Conservation (phyloP, 2,329 filamentous ascomycete species). For the Monilinia laxa region DNA sequence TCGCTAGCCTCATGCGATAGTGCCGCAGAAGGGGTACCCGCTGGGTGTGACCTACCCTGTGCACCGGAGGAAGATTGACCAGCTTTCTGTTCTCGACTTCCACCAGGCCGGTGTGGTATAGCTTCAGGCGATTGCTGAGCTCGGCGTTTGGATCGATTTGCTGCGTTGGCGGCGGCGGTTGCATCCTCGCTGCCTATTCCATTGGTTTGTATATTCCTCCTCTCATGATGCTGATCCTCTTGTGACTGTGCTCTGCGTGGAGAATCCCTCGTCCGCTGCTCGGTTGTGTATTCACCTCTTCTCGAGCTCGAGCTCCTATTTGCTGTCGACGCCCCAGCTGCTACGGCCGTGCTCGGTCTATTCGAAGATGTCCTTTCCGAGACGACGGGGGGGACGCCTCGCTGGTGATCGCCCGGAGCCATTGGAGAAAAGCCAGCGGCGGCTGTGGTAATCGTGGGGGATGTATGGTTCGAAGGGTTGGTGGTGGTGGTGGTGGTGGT, state of each 20-base stretch:
- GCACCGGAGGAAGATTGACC: slow-evolving; percentile 41
- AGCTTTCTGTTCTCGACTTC: slow-evolving; percentile 44
- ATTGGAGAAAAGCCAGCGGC: slow-evolving; percentile 39
- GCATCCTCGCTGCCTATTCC: slow-evolving; percentile 41
- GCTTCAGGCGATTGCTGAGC: slow-evolving; percentile 48
- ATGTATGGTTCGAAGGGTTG: slow-evolving; percentile 39
- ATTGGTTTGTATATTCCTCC: slow-evolving; percentile 45
- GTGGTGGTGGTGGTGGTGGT: slow-evolving; percentile 43
- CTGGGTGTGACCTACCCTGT: slow-evolving; percentile 39
- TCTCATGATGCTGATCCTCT: slow-evolving; percentile 39
- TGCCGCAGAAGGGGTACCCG: slow-evolving; percentile 50
- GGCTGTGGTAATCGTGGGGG: slow-evolving; percentile 47
- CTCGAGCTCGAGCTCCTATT: slow-evolving; percentile 30
- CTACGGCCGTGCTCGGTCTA: slow-evolving; percentile 40
- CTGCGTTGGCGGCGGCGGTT: slow-evolving; percentile 42
- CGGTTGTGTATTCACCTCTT: slow-evolving; percentile 32
- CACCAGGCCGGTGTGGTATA: slow-evolving; percentile 44
- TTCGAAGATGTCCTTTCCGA: slow-evolving; percentile 82
- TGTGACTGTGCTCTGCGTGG: slow-evolving; percentile 29
- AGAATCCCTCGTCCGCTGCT: slow-evolving; percentile 30
- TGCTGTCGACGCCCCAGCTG: slow-evolving; percentile 31
- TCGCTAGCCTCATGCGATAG: slow-evolving; percentile 75
- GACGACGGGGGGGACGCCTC: slow-evolving; percentile 67
- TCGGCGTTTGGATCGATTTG: slow-evolving; percentile 48
- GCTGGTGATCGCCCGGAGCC: slow-evolving; percentile 51